Percentiles rank a stretch among this genome's conserved stretches.
Conservation (phyloP, 805 yeast genomes). For the Yamadazyma paraphyllophila region DNA sequence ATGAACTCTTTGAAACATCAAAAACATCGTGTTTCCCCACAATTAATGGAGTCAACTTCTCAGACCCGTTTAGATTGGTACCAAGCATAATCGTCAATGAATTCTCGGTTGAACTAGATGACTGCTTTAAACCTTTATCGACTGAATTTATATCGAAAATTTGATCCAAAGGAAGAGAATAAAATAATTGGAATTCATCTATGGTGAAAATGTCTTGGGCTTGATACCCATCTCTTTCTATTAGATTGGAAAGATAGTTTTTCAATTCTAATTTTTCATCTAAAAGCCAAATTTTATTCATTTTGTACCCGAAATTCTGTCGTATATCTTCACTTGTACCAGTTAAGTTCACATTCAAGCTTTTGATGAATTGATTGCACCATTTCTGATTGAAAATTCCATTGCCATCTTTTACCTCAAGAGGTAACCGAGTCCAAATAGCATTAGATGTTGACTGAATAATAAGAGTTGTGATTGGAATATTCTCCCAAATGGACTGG, state of each 20-base stretch:
- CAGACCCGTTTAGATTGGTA: conserved; percentile 60
- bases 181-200: conserved; percentile 60
- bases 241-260: conserved; percentile 34
- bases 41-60: conserved; percentile 57
- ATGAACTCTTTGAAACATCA: conserved; percentile 27
- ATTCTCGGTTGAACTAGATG: conserved; percentile 38
- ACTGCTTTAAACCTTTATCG: conserved; percentile 41
- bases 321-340: conserved; percentile 45
- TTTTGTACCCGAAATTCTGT: conserved; percentile 23
- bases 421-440: conserved; percentile 61
- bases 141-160: conserved; percentile 46
- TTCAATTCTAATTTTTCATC: conserved; percentile 56
- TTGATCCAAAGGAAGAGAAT: conserved; percentile 60
- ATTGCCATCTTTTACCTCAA: conserved; percentile 54
- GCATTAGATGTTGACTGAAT: conserved; percentile 61
- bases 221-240: conserved; percentile 32
- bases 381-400: conserved; percentile 66
- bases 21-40: conserved; percentile 57
- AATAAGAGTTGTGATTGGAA: conserved; percentile 63
- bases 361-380: conserved; percentile 49
- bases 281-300: conserved; percentile 57
- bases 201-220: conserved; percentile 56
- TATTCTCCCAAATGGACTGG: conserved; percentile 64
- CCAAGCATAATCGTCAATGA: conserved; percentile 58
- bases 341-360: conserved; percentile 50